Evolutionary conservation across 805 yeast species (phyloP).

Genomic region (Myxozyma neglecta): DNA sequence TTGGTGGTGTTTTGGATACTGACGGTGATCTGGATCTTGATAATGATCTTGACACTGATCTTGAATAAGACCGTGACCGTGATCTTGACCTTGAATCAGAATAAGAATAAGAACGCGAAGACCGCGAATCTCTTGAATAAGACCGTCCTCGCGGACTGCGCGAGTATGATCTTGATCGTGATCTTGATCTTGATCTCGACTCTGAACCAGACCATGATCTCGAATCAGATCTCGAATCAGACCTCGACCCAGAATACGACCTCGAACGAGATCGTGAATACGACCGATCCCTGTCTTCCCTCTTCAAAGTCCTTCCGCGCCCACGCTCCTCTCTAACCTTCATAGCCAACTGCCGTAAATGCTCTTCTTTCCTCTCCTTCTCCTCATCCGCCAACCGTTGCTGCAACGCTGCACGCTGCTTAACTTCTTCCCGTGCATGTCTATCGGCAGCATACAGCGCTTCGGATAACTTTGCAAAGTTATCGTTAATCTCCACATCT

Average conservation of each 20-base stretch:
- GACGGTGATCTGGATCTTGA: slow-evolving; percentile 20
- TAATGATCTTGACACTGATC: slow-evolving; percentile 9
- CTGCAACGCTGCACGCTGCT: slow-evolving; percentile 51
- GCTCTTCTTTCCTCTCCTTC: slow-evolving; percentile 51
- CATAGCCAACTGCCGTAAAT: slow-evolving; percentile 51
- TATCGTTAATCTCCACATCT: slow-evolving; percentile 50
- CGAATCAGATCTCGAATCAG: slow-evolving; percentile 8
- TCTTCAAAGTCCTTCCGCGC: slow-evolving; percentile 35
- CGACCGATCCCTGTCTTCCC: slow-evolving; percentile 17
- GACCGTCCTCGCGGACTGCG: not conserved
- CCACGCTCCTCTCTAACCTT: slow-evolving; percentile 47
- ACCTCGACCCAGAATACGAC: slow-evolving; percentile 4
- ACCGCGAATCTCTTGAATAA: no score
- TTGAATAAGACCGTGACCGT: not conserved
- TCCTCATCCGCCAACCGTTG: slow-evolving; percentile 53
- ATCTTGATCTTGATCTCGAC: slow-evolving; percentile 5
- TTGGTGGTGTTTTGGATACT: not conserved
- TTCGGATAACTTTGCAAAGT: slow-evolving; percentile 60
- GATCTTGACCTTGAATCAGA: slow-evolving; percentile 5
- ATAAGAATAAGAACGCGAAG: no score
- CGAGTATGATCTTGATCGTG: slow-evolving; percentile 12
- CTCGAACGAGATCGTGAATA: slow-evolving; percentile 3
- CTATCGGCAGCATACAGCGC: slow-evolving; percentile 73
- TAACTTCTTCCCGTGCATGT: slow-evolving; percentile 58
- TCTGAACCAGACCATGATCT: slow-evolving; percentile 7